These are phyloP conservation scores for Candida tibetensis DNA, from an alignment of 805 yeast species.

Conservation along the genomic window DNA sequence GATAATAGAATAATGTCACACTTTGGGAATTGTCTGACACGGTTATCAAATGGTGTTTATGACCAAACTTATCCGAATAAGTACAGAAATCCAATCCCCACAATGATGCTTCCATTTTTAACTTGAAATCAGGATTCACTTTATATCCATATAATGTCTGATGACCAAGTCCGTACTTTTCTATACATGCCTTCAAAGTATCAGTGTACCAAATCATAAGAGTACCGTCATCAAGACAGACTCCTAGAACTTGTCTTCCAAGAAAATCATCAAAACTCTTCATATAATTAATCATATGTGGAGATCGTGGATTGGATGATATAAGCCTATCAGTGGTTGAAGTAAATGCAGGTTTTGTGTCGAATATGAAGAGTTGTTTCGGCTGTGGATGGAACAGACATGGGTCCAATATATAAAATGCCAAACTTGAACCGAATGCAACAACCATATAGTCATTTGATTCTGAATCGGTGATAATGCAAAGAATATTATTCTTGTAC, in stretches of 20 bases:
- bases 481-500: slow-evolving; percentile 42
- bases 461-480: slow-evolving; percentile 16
- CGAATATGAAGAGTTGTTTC: slow-evolving; percentile 31
- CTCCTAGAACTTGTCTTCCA: slow-evolving; percentile 42
- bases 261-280: slow-evolving; percentile 33
- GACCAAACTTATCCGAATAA: slow-evolving; percentile 11
- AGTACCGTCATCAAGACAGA: slow-evolving; percentile 57
- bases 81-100: slow-evolving; percentile 59
- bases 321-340: slow-evolving; percentile 38
- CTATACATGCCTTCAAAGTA: slow-evolving; percentile 20
- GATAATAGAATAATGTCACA: slow-evolving; percentile 40
- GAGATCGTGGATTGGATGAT: slow-evolving; percentile 52
- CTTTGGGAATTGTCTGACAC: slow-evolving; percentile 55
- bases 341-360: slow-evolving; percentile 41
- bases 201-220: slow-evolving; percentile 33
- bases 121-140: slow-evolving; percentile 22
- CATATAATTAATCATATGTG: slow-evolving; percentile 56
- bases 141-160: slow-evolving; percentile 16
- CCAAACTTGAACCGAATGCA: slow-evolving; percentile 34
- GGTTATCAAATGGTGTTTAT: slow-evolving; percentile 34
- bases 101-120: slow-evolving; percentile 44
- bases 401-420: slow-evolving; percentile 30
- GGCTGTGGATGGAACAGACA: slow-evolving; percentile 25
- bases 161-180: background rate
- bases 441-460: slow-evolving; percentile 25